These are phyloP conservation scores for Lagenidium giganteum DNA, from an alignment of 352 stramenopile genomes.

Conservation along the genomic window DNA sequence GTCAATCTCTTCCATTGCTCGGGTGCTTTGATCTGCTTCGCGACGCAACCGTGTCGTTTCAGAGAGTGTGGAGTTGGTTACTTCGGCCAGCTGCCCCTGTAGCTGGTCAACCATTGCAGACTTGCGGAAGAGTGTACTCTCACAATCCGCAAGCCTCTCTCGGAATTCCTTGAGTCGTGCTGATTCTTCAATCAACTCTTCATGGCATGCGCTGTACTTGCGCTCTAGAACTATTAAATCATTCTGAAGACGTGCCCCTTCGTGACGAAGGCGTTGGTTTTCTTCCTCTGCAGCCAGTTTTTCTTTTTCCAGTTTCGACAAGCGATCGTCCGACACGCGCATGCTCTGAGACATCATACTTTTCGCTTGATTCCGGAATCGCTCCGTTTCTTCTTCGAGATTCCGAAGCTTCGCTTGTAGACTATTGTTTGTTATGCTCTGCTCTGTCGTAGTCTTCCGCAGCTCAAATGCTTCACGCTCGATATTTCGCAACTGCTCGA, in stretches of 20 bases:
- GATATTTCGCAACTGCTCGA: slow-evolving; percentile 45
- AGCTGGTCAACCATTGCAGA: slow-evolving; percentile 31
- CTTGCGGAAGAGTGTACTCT: slow-evolving; percentile 22
- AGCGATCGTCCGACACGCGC: slow-evolving; percentile 49
- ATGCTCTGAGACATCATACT: slow-evolving; percentile 26
- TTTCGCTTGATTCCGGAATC: slow-evolving; percentile 40
- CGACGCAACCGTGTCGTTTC: slow-evolving; percentile 27
- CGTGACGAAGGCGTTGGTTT: slow-evolving; percentile 41
- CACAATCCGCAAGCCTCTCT: slow-evolving; percentile 15
- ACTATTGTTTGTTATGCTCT: slow-evolving; percentile 29
- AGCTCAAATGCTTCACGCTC: slow-evolving; percentile 41
- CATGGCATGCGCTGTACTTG: slow-evolving; percentile 38
- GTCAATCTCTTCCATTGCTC: slow-evolving; percentile 39
- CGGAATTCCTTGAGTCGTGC: slow-evolving; percentile 29
- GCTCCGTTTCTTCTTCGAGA: slow-evolving; percentile 31
- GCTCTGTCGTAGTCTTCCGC: slow-evolving; percentile 30
- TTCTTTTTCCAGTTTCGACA: slow-evolving; percentile 46
- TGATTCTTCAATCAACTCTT: slow-evolving; percentile 28
- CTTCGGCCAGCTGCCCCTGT: slow-evolving; percentile 36
- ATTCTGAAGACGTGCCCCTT: slow-evolving; percentile 37
- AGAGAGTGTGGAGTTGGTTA: slow-evolving; percentile 23
- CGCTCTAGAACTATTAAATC: slow-evolving; percentile 40
- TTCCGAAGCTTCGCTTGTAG: slow-evolving; percentile 38
- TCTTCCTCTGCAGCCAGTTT: slow-evolving; percentile 47
- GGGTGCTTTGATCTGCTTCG: slow-evolving; percentile 32